These are phyloP conservation scores for Arabidopsis arenosa DNA, from an alignment of 345 rosid species.

Conservation along the genomic window DNA sequence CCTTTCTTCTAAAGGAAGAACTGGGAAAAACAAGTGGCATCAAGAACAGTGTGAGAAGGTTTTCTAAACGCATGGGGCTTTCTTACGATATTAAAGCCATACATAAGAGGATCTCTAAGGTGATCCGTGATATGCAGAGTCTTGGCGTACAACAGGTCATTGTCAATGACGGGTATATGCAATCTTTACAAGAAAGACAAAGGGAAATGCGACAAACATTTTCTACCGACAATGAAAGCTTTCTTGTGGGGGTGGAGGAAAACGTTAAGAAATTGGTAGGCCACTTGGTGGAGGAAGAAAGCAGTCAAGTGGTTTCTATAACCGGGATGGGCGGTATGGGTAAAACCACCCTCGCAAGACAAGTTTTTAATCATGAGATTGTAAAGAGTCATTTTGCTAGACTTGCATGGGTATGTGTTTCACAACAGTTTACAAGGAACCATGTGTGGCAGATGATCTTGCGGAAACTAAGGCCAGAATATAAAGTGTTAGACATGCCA, in stretches of 20 bases:
- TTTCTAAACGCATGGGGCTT: background rate
- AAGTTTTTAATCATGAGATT: background rate
- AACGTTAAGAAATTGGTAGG: too few relatives aligned
- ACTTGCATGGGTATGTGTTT: background rate
- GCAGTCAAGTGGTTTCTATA: background rate
- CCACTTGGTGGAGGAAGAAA: background rate
- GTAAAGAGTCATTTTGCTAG: too few relatives aligned
- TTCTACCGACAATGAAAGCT: too few relatives aligned
- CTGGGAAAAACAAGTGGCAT: background rate
- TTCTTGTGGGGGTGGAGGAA: too few relatives aligned
- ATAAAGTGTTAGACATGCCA: background rate
- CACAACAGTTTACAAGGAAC: background rate
- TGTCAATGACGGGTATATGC: too few relatives aligned
- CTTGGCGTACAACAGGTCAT: constrained; percentile 33
- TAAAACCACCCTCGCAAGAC: background rate
- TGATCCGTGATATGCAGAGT: constrained; percentile 40
- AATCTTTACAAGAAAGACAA: too few relatives aligned
- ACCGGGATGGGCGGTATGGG: background rate
- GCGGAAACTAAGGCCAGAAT: background rate
- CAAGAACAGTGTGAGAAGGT: background rate
- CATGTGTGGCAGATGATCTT: background rate
- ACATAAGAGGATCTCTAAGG: constrained; percentile 34
- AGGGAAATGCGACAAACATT: too few relatives aligned
- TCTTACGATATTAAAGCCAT: too few relatives aligned
- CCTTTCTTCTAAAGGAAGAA: constrained; percentile 19